A percentile compares a stretch with the other conserved stretches of the same genome.
Conservation (phyloP, 2,329 filamentous ascomycete species). For the Colletotrichum acutatum region DNA sequence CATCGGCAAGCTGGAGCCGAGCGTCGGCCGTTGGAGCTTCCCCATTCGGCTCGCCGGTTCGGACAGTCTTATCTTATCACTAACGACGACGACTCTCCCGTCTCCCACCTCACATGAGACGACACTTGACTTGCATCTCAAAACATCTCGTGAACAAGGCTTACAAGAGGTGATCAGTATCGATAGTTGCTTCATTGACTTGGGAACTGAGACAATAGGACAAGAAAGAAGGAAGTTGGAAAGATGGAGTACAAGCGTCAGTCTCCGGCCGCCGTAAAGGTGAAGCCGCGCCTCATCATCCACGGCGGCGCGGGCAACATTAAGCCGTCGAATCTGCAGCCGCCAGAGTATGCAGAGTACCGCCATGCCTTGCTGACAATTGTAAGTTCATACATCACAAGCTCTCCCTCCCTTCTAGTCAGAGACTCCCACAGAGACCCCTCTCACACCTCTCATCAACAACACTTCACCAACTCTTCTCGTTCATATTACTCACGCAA, state of each 20-base stretch:
- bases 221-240: not conserved
- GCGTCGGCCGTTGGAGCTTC: conserved; percentile 26
- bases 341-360: conserved; percentile 67
- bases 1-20: conserved; percentile 26
- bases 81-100: not conserved
- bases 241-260: conserved; percentile 55
- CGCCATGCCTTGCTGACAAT: conserved; percentile 70
- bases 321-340: conserved; percentile 66
- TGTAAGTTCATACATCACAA: conserved; percentile 51
- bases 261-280: conserved; percentile 32
- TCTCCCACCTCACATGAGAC: not conserved
- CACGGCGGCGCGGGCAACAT: conserved; percentile 81
- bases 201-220: not conserved
- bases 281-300: conserved; percentile 72
- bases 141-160: not conserved
- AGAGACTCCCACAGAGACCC: not conserved
- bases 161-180: too few relatives aligned
- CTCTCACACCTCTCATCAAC: not conserved
- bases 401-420: too few relatives aligned
- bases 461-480: too few relatives aligned
- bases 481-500: not conserved
- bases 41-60: conserved; percentile 4
- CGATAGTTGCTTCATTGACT: too few relatives aligned
- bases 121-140: not conserved
- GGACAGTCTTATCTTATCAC: conserved; percentile 29